Conservation (phyloP, 2,329 filamentous ascomycete species). For the Pyrenophora graminea region DNA sequence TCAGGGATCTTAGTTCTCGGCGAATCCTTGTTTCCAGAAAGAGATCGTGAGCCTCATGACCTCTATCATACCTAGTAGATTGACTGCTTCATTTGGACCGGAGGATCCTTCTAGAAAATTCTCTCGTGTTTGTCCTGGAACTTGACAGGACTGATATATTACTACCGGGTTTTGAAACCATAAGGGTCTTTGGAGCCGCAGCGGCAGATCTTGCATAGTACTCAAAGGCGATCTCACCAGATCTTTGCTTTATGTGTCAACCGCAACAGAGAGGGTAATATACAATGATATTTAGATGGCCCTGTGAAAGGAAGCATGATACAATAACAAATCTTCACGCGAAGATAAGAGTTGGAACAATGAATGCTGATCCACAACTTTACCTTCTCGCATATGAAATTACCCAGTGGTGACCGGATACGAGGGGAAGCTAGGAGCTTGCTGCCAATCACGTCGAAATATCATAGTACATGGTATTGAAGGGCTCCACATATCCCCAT, state of each 20-base stretch:
- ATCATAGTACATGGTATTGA: constrained; percentile 25
- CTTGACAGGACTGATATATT: constrained; percentile 24
- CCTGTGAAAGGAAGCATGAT: constrained; percentile 2
- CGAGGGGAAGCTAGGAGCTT: constrained; percentile 3
- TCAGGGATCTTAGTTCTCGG: neutral
- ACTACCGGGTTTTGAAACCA: constrained; percentile 26
- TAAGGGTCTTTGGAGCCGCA: constrained; percentile 8
- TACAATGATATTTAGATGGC: neutral
- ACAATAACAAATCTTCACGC: neutral
- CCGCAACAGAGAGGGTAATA: constrained; percentile 1
- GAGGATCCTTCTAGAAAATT: constrained; percentile 31
- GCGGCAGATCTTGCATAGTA: neutral
- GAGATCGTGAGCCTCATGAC: constrained; percentile 28
- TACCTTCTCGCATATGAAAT: constrained; percentile 14
- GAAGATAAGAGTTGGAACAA: neutral
- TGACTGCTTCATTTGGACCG: constrained; percentile 24
- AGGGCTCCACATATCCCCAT: constrained; percentile 10
- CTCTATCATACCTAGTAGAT: constrained; percentile 14
- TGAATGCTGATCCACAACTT: constrained; percentile 12
- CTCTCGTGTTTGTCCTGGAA: constrained; percentile 14
- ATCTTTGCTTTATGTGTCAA: neutral
- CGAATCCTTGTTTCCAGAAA: constrained; percentile 6
- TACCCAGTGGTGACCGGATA: constrained; percentile 13
- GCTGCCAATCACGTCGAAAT: constrained; percentile 22
- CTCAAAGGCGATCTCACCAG: neutral